Percentiles rank a stretch among this genome's conserved stretches.
Conservation (phyloP, 1,284 basidiomycete genomes). For the Moniliella sp. region DNA sequence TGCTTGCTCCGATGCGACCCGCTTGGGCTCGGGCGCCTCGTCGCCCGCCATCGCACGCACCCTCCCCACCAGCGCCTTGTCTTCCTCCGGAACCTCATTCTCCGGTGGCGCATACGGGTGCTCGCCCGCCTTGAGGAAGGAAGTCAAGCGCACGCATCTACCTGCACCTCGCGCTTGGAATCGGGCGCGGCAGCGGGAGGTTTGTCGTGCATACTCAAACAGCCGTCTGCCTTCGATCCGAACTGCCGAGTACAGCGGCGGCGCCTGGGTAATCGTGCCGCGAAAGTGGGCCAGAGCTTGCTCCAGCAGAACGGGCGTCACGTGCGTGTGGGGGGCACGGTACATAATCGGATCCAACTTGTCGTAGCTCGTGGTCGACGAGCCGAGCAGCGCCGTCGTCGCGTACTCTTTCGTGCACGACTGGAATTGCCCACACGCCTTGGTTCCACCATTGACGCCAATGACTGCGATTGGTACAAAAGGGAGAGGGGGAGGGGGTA, state of each 20-base stretch:
- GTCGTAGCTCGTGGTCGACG: conserved; percentile 85
- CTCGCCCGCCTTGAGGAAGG: conserved; percentile 16
- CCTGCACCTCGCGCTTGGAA: conserved; percentile 49
- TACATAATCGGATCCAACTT: conserved; percentile 43
- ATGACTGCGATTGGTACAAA: no score
- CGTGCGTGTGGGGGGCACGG: conserved; percentile 53
- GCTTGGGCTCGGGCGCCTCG: not conserved
- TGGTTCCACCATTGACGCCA: conserved; percentile 73
- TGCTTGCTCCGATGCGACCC: not conserved
- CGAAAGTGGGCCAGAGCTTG: conserved; percentile 52
- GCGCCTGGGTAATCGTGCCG: conserved; percentile 61
- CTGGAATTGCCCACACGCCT: conserved; percentile 61
- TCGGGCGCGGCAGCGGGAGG: conserved; percentile 60
- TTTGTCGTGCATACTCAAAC: conserved; percentile 84
- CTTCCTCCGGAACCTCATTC: conserved; percentile 15
- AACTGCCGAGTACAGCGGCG: conserved; percentile 58
- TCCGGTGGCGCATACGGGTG: conserved; percentile 18
- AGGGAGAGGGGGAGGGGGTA: no score
- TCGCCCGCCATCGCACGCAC: conserved; percentile 17
- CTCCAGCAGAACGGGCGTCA: conserved; percentile 58
- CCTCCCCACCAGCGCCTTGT: conserved; percentile 15
- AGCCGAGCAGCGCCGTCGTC: conserved; percentile 72
- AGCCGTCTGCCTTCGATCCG: conserved; percentile 93
- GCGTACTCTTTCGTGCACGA: conserved; percentile 85
- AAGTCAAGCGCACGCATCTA: no score